Evolutionary conservation across 495 filamentous ascomycete species (phyloP).

Genomic region (Neurospora sublineolata): DNA sequence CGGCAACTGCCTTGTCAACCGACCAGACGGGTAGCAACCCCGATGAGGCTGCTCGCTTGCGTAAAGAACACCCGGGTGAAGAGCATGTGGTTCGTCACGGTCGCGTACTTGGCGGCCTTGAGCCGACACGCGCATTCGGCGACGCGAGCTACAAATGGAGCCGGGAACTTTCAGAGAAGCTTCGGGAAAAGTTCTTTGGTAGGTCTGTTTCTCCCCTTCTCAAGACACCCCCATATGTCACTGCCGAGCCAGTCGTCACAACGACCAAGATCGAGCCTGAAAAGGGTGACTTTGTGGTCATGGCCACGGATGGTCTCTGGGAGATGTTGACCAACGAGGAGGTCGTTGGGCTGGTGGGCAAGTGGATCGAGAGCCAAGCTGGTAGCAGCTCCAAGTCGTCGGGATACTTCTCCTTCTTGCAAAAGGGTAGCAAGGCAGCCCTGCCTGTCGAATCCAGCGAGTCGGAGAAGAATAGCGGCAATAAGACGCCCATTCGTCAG

Average conservation of each 20-base stretch:
- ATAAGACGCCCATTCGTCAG: constrained; percentile 69
- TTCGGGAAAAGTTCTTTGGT: constrained; percentile 78
- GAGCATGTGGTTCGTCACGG: constrained; percentile 74
- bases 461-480: constrained; percentile 31
- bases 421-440: constrained; percentile 18
- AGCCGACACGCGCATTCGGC: constrained; percentile 88
- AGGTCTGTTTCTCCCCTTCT: constrained; percentile 57
- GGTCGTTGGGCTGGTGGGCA: constrained; percentile 88
- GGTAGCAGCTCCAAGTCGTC: constrained; percentile 27
- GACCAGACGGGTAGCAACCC: constrained; percentile 86
- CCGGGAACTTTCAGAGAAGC: constrained; percentile 63
- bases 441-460: constrained; percentile 45
- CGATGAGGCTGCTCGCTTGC: constrained; percentile 70
- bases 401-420: constrained; percentile 41
- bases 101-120: constrained; percentile 79
- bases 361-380: constrained; percentile 80
- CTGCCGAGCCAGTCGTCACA: constrained; percentile 88
- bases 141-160: constrained; percentile 97
- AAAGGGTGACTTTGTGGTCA: constrained; percentile 87
- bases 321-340: constrained; percentile 99
- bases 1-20: constrained; percentile 73
- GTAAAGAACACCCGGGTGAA: constrained; percentile 78
- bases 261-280: constrained; percentile 89
- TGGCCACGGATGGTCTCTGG: constrained; percentile 97
- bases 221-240: constrained; percentile 93